A percentile compares a stretch with the other conserved stretches of the same genome.
Evolutionary conservation across 1,139 yeast species (phyloP).

Genomic region (Sugiyamaella castrensis): DNA sequence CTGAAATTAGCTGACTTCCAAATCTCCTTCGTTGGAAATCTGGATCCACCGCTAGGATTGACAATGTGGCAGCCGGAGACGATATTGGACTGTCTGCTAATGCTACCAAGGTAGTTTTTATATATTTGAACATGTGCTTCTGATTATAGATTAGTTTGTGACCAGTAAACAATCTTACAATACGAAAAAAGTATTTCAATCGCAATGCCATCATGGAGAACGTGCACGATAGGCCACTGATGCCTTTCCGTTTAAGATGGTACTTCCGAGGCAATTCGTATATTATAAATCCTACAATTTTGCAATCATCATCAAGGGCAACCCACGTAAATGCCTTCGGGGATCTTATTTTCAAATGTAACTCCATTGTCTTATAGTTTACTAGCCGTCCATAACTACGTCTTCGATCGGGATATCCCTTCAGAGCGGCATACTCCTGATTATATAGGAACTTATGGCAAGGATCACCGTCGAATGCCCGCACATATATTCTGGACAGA

Average conservation of each 20-base stretch:
- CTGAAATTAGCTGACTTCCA: constrained; percentile 13
- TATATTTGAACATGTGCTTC: constrained; percentile 1
- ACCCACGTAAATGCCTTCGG: constrained; percentile 4
- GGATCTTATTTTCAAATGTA: neutral
- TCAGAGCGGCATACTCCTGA: neutral
- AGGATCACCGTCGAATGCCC: constrained; percentile 11
- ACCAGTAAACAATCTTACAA: neutral
- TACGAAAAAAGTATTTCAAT: neutral
- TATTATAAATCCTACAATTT: constrained; percentile 20
- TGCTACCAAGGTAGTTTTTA: constrained; percentile 3
- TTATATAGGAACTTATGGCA: constrained; percentile 13
- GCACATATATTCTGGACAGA: constrained; percentile 9
- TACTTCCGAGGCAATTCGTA: constrained; percentile 2
- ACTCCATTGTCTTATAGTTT: constrained; percentile 2
- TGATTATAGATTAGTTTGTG: constrained; percentile 2
- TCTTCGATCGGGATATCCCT: neutral
- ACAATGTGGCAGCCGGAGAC: neutral
- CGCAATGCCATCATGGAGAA: neutral
- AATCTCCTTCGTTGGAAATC: constrained; percentile 14
- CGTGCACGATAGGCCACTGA: neutral
- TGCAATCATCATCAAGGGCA: neutral
- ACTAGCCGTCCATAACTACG: constrained; percentile 1
- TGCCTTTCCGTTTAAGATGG: neutral
- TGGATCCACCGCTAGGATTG: constrained; percentile 18
- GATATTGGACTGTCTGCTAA: neutral